phyloP scores from a whole-genome alignment of 768 basidiomycete species.

The Krasilnikovozyma curviuscula region DNA sequence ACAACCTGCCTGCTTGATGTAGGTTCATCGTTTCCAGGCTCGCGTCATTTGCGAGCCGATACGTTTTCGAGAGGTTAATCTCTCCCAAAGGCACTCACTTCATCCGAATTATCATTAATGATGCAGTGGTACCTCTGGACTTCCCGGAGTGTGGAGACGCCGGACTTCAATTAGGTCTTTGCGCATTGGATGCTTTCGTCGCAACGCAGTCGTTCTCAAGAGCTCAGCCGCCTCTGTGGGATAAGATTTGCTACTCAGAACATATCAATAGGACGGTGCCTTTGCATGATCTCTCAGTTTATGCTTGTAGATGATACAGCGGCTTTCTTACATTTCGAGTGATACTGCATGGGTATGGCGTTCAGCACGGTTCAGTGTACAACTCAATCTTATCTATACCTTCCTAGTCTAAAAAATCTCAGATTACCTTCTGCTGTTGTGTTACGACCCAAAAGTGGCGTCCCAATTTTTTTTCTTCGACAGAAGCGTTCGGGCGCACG shows the following conservation, averaged over 20 bases:
- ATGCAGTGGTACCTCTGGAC: neutral
- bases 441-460: too few relatives aligned
- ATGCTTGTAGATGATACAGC: too few relatives aligned
- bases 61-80: neutral
- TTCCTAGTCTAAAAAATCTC: too few relatives aligned
- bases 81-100: neutral
- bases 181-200: neutral
- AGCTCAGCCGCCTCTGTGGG: neutral
- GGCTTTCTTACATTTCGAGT: too few relatives aligned
- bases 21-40: neutral
- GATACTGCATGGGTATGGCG: too few relatives aligned
- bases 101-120: neutral
- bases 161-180: neutral
- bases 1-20: neutral
- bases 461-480: too few relatives aligned
- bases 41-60: neutral
- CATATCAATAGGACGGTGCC: neutral
- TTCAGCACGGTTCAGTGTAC: too few relatives aligned
- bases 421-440: too few relatives aligned
- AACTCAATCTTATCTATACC: too few relatives aligned
- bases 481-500: too few relatives aligned
- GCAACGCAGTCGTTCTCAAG: neutral
- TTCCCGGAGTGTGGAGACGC: neutral
- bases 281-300: too few relatives aligned
- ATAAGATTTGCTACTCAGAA: neutral